A percentile compares a stretch with the other conserved stretches of the same genome.
Conservation (phyloP, 2,329 filamentous ascomycete species). For the Mollisia scopiformis region DNA sequence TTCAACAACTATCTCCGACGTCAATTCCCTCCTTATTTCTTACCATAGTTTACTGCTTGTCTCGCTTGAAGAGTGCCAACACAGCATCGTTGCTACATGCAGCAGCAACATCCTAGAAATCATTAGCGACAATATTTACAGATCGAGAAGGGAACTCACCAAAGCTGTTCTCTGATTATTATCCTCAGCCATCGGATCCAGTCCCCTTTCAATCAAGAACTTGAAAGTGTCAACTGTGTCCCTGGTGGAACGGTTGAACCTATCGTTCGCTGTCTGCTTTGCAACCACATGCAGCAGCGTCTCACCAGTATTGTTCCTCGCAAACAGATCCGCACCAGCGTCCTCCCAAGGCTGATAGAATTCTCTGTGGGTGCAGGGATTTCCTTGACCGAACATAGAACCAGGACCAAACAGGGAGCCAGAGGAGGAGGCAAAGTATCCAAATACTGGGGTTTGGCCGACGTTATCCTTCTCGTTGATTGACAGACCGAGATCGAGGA, state of each 20-base stretch:
- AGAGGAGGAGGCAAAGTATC: conserved; percentile 8
- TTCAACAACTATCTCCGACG: background rate
- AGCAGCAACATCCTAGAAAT: conserved; percentile 37
- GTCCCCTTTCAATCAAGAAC: conserved; percentile 19
- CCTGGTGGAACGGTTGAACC: background rate
- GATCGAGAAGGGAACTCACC: background rate
- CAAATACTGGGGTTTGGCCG: conserved; percentile 15
- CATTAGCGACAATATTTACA: background rate
- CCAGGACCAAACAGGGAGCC: no score
- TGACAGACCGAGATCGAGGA: conserved; percentile 18
- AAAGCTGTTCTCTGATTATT: conserved; percentile 16
- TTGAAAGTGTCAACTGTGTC: conserved; percentile 10
- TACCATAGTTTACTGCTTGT: background rate
- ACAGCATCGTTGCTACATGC: conserved; percentile 33
- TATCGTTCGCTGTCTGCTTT: conserved; percentile 3
- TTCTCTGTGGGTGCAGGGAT: no score
- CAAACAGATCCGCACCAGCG: conserved; percentile 16
- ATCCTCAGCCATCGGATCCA: conserved; percentile 22
- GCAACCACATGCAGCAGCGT: conserved; percentile 18
- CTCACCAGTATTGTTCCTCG: conserved; percentile 17
- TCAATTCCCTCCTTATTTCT: background rate
- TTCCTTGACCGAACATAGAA: no score
- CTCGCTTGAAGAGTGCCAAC: conserved; percentile 35
- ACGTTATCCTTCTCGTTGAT: conserved; percentile 25
- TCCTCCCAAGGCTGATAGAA: conserved; percentile 2